Conservation (phyloP, 176 grass and related monocot genomes). For the Carex myosuroides region DNA sequence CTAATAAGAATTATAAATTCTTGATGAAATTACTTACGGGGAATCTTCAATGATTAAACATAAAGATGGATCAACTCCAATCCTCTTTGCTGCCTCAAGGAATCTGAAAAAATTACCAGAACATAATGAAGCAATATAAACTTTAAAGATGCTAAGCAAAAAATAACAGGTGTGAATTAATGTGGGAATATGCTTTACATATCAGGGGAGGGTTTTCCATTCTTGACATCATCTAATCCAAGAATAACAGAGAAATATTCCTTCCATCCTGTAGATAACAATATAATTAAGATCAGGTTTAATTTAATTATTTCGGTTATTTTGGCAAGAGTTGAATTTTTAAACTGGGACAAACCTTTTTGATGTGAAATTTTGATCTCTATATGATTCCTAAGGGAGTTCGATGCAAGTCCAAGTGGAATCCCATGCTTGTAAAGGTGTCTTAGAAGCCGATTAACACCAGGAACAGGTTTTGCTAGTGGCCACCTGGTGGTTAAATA, state of each 20-base stretch:
- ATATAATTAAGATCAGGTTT: background rate
- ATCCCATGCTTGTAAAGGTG: constrained; percentile 66
- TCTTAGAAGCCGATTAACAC: constrained; percentile 59
- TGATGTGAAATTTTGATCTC: constrained; percentile 51
- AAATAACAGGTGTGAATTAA: background rate
- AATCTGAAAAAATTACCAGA: constrained; percentile 43
- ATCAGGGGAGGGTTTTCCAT: constrained; percentile 80
- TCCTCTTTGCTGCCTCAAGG: constrained; percentile 66
- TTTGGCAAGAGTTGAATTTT: background rate
- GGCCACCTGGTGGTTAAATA: constrained; percentile 47
- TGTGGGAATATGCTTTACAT: constrained; percentile 38
- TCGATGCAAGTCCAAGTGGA: constrained; percentile 76
- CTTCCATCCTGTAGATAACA: constrained; percentile 50
- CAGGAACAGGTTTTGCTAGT: constrained; percentile 51
- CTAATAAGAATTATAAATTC: background rate
- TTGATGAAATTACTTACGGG: constrained; percentile 30
- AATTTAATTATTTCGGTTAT: constrained; percentile 1
- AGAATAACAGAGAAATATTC: constrained; percentile 77
- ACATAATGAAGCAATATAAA: background rate
- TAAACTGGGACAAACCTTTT: constrained; percentile 31
- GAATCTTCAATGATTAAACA: constrained; percentile 89
- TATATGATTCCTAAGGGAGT: constrained; percentile 68
- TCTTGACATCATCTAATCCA: constrained; percentile 70
- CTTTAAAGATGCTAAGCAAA: background rate
- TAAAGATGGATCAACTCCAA: constrained; percentile 51